phyloP scores from a whole-genome alignment of 2,329 filamentous ascomycete genomes.

The Penicillium sp. region DNA sequence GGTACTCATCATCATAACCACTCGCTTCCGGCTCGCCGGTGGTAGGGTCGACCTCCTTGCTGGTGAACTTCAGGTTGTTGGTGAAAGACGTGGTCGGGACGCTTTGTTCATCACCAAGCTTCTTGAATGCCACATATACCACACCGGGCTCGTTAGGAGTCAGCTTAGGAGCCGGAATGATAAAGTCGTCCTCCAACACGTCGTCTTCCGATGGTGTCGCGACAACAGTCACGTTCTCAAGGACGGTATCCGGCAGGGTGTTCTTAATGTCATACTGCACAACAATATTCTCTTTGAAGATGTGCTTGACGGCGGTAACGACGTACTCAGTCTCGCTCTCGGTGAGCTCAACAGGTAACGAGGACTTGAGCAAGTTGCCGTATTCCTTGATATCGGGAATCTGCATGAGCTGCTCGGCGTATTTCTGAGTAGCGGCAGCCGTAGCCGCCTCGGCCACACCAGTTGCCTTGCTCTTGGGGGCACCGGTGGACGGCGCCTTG shows the following conservation, averaged over 20 bases:
- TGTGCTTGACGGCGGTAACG: conserved; percentile 87
- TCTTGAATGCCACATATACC: conserved; percentile 92
- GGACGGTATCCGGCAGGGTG: conserved; percentile 81
- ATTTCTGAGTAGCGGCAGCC: conserved; percentile 77
- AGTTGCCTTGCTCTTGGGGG: conserved; percentile 64
- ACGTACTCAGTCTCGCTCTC: conserved; percentile 98
- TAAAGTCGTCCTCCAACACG: conserved; percentile 74
- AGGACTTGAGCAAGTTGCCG: conserved; percentile 88
- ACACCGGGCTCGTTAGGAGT: conserved; percentile 81
- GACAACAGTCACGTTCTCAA: conserved; percentile 83
- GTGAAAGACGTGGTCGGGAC: conserved; percentile 78
- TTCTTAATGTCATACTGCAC: conserved; percentile 98
- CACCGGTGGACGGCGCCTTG: conserved; percentile 81
- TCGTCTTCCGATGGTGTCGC: conserved; percentile 77
- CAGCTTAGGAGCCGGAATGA: conserved; percentile 80
- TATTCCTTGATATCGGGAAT: conserved; percentile 91
- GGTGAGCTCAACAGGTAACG: conserved; percentile 77
- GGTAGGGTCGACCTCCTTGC: conserved; percentile 93
- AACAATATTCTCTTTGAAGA: conserved; percentile 96
- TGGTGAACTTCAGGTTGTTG: conserved; percentile 93
- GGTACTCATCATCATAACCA: conserved; percentile 97
- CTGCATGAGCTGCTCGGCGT: conserved; percentile 77
- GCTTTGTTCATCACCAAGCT: conserved; percentile 67
- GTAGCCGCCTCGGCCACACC: conserved; percentile 72
- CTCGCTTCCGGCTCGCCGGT: conserved; percentile 87